phyloP scores from a whole-genome alignment of 306 rosid genomes.

The Rosa lucieae region DNA sequence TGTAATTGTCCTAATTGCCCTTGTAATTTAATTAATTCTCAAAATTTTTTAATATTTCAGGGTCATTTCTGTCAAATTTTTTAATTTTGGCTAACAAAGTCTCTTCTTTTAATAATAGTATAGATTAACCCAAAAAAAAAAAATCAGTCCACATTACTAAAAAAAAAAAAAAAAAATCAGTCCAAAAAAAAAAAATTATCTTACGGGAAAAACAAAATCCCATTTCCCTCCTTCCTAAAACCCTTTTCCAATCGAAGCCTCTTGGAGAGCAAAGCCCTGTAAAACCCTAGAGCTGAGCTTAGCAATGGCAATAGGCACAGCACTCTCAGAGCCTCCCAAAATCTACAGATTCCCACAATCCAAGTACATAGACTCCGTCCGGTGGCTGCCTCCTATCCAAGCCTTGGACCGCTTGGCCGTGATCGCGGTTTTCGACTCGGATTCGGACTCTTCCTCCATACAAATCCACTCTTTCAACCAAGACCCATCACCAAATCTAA shows the following conservation, averaged over 20 bases:
- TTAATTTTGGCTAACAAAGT: too few relatives aligned
- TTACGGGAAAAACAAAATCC: too few relatives aligned
- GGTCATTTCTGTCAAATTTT: too few relatives aligned
- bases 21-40: too few relatives aligned
- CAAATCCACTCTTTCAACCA: constrained; percentile 51
- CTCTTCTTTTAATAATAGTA: too few relatives aligned
- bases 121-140: too few relatives aligned
- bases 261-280: neutral
- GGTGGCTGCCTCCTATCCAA: constrained; percentile 76
- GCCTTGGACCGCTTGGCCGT: constrained; percentile 66
- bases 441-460: constrained; percentile 51
- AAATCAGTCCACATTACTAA: too few relatives aligned
- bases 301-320: constrained; percentile 49
- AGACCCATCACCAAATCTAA: constrained; percentile 35
- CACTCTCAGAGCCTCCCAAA: constrained; percentile 37
- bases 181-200: too few relatives aligned
- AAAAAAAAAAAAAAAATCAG: too few relatives aligned
- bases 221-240: neutral
- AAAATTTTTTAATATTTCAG: too few relatives aligned
- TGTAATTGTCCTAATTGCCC: too few relatives aligned
- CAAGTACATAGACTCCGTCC: constrained; percentile 72
- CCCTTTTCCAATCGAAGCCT: neutral
- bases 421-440: constrained; percentile 62
- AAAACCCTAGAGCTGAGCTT: constrained; percentile 16
- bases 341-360: constrained; percentile 59